phyloP scores from a whole-genome alignment of 306 rosid species.

The Pachyrhizus erosus region DNA sequence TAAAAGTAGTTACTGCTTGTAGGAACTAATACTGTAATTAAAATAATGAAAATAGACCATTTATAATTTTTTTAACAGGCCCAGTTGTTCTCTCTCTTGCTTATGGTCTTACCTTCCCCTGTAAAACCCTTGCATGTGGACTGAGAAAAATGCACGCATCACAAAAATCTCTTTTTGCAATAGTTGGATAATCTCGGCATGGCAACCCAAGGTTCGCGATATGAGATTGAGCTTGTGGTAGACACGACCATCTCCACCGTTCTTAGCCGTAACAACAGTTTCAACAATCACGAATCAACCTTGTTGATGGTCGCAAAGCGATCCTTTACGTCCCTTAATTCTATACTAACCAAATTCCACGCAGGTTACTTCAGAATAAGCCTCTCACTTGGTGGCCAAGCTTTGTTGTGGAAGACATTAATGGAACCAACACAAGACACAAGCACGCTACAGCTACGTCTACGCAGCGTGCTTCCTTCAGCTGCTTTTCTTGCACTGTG shows the following conservation, averaged over 20 bases:
- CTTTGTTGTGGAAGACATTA: constrained; percentile 61
- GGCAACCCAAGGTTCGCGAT: constrained; percentile 24
- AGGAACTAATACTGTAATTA: too few species aligned
- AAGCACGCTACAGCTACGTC: not conserved
- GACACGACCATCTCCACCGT: not conserved
- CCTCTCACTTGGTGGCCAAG: constrained; percentile 66
- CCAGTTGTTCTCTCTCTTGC: constrained; percentile 24
- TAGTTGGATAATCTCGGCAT: not conserved
- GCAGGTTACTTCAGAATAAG: constrained; percentile 79
- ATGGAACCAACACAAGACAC: constrained; percentile 34
- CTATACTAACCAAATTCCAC: constrained; percentile 55
- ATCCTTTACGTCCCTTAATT: constrained; percentile 30
- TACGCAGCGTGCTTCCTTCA: constrained; percentile 43
- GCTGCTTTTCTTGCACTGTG: constrained; percentile 49
- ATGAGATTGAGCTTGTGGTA: constrained; percentile 47
- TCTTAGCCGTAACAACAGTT: not conserved
- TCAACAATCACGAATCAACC: constrained; percentile 1
- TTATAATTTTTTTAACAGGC: not conserved
- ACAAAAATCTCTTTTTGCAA: not conserved
- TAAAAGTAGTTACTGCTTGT: too few species aligned
- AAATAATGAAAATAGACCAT: too few species aligned
- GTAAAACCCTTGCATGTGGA: constrained; percentile 29
- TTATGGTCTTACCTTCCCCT: not conserved
- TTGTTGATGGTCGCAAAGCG: constrained; percentile 29
- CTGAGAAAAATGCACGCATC: not conserved